Conservation (phyloP, 108 stramenopile species). For the Schizochytrium sp. region DNA sequence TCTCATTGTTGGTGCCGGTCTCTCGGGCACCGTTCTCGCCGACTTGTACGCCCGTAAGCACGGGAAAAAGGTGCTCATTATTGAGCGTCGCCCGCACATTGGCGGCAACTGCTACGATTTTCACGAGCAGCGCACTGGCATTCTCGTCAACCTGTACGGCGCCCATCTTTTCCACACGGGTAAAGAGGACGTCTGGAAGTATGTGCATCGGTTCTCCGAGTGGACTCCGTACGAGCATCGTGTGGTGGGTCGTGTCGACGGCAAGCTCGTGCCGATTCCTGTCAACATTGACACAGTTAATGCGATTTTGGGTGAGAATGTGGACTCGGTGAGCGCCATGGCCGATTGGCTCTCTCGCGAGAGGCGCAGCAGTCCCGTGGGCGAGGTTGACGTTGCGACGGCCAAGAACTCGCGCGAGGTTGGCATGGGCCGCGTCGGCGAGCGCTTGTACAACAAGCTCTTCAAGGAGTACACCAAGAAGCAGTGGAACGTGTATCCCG, state of each 20-base stretch:
- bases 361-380: constrained; percentile 22
- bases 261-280: constrained; percentile 63
- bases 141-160: constrained; percentile 4
- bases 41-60: constrained; percentile 57
- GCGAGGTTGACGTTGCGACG: constrained; percentile 7
- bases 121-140: constrained; percentile 35
- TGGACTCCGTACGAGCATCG: constrained; percentile 67
- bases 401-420: constrained; percentile 62
- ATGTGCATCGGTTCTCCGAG: constrained; percentile 48
- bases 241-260: constrained; percentile 45
- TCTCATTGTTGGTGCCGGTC: constrained; percentile 64
- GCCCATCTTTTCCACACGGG: constrained; percentile 49
- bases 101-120: constrained; percentile 73
- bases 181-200: constrained; percentile 60
- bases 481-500: constrained; percentile 66
- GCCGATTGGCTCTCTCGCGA: constrained; percentile 57
- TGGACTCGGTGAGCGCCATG: constrained; percentile 55
- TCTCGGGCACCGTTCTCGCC: constrained; percentile 63
- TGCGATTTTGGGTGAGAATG: constrained; percentile 54
- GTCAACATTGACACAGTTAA: constrained; percentile 75
- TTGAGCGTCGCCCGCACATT: constrained; percentile 51
- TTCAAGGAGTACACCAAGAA: constrained; percentile 69
- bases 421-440: constrained; percentile 59
- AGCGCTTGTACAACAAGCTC: constrained; percentile 55
- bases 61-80: constrained; percentile 46